phyloP scores from a whole-genome alignment of 257 asterid species.

The Solanum clarkiae region DNA sequence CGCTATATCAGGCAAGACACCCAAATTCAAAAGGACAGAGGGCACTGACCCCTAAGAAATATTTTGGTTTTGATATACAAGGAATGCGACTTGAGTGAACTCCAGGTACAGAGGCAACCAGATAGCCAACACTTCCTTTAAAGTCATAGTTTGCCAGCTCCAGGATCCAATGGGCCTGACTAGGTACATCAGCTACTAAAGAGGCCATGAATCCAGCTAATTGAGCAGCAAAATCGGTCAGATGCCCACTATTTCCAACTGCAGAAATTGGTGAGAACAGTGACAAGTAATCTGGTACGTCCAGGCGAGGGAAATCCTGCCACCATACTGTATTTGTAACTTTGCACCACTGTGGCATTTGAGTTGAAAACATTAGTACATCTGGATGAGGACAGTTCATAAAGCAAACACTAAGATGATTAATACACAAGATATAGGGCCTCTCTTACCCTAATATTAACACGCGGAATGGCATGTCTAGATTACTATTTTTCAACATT shows the following conservation, averaged over 20 bases:
- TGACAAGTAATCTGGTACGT: constrained; percentile 39
- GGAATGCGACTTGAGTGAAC: constrained; percentile 43
- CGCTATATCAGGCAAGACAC: background rate
- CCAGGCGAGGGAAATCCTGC: constrained; percentile 76
- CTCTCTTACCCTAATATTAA: background rate
- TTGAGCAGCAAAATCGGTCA: constrained; percentile 74
- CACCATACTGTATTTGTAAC: constrained; percentile 92
- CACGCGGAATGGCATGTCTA: background rate
- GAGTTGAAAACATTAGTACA: constrained; percentile 2
- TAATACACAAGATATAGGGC: background rate
- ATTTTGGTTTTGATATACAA: constrained; percentile 28
- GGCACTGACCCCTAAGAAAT: constrained; percentile 40
- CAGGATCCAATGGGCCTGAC: constrained; percentile 74
- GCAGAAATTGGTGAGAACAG: constrained; percentile 50
- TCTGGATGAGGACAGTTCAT: background rate
- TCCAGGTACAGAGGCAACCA: constrained; percentile 85
- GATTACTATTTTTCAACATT: background rate
- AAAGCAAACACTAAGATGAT: background rate
- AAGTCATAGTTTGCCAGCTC: constrained; percentile 66
- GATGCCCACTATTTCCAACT: constrained; percentile 20
- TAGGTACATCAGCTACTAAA: constrained; percentile 59
- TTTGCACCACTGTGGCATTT: constrained; percentile 58
- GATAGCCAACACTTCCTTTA: constrained; percentile 48
- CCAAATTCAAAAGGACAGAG: background rate
- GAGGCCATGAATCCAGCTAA: constrained; percentile 76